These are phyloP conservation scores for Aeschynomene evenia DNA, from an alignment of 306 rosid species.

Conservation along the genomic window DNA sequence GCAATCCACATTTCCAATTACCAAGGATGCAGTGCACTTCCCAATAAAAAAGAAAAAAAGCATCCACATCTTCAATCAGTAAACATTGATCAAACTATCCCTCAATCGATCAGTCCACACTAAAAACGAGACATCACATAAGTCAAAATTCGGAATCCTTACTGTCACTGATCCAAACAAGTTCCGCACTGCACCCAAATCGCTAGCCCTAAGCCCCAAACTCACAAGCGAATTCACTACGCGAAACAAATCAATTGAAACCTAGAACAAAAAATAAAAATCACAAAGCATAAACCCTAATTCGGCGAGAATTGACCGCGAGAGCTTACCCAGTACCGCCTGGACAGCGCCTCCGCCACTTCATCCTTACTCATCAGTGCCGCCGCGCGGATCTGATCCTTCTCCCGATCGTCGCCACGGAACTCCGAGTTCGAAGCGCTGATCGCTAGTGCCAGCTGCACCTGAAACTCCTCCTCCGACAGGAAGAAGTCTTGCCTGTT, in stretches of 20 bases:
- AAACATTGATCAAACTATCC: slow-evolving; percentile 3
- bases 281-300: slow-evolving; percentile 8
- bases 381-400: slow-evolving; percentile 91
- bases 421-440: slow-evolving; percentile 93
- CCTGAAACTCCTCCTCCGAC: slow-evolving; percentile 96
- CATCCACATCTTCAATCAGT: neutral
- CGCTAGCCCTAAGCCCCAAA: slow-evolving; percentile 18
- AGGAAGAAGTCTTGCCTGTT: slow-evolving; percentile 69
- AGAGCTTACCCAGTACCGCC: slow-evolving; percentile 94
- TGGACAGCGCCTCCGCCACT: slow-evolving; percentile 67
- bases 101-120: slow-evolving; percentile 26
- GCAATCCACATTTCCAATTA: neutral
- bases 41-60: neutral
- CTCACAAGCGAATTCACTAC: slow-evolving; percentile 22
- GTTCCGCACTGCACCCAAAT: slow-evolving; percentile 7
- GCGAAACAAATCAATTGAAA: neutral
- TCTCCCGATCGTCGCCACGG: slow-evolving; percentile 82
- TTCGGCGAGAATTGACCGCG: slow-evolving; percentile 26
- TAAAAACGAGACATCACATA: slow-evolving; percentile 11
- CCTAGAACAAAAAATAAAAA: neutral
- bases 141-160: neutral
- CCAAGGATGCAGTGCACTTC: slow-evolving; percentile 6
- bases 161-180: neutral
- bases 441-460: slow-evolving; percentile 95
- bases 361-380: slow-evolving; percentile 71